Evolutionary conservation across 2,329 filamentous ascomycete species (phyloP), one percentile per base, ranked within the genome.

Genomic region (Aspergillus sclerotialis): DNA sequence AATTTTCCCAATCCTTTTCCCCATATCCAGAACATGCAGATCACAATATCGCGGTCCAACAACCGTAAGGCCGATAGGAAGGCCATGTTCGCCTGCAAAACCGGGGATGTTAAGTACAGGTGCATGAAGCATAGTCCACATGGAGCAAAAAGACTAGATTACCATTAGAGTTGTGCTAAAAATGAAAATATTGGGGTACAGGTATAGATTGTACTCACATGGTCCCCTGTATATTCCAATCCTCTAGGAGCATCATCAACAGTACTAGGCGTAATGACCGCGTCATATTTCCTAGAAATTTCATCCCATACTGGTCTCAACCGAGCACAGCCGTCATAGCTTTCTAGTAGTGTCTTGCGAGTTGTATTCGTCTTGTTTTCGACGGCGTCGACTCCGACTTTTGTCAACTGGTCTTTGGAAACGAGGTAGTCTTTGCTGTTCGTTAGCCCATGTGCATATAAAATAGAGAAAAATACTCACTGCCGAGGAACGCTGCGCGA

Each of bases 21-120:
- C 19, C 19, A 23, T 23, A 10, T 23, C 19, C 19, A 23, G 19
- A 23, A 23, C 19, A 23, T 39, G 37, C 23, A 29, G 15, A 34
- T 75, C 70, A 4, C 49, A 42, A 40, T 68, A 74, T 14, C 70
- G 54, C 1, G 67, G 59, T 1, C 62, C 63, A 0, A 76, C 67
- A 2, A 76, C 47, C 0, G 71, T 74, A 13, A 78, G 44, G 0
- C 80, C 79, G 24, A 83, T 67, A 0, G 79, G 80, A 65, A 83
- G 55, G 0, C 64, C 68, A 38, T 72, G 65, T 18, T 63, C 61
- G 0, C 79, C 78, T 21, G 64, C 55, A 43, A 83, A 82, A 0
- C 77, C 78, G 0, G 78, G 77, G 0, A 83, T 53, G 39, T 82
- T 82, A n/a, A 82, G 55, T 0, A 77, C 74, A 0, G 79, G 79